Conservation (phyloP, 208 protist species). For the Leishmania tropica region DNA sequence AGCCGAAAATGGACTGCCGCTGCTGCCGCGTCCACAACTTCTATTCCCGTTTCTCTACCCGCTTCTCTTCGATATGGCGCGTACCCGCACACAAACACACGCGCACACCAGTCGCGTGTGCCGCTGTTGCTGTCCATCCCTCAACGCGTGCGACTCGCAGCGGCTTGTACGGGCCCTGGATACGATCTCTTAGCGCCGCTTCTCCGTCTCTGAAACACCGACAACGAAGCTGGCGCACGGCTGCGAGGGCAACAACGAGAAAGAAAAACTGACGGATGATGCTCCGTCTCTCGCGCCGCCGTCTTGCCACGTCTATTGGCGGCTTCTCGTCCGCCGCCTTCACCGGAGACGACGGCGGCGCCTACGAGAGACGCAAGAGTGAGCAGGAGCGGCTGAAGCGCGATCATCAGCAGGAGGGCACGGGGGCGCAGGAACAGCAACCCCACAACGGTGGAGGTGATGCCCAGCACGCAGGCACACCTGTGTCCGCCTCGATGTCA, state of each 20-base stretch:
- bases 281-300: constrained; percentile 26
- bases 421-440: constrained; percentile 3
- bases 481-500: background rate
- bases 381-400: constrained; percentile 37
- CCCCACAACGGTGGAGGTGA: background rate
- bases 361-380: constrained; percentile 24
- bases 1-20: background rate
- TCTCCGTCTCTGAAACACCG: background rate
- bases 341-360: constrained; percentile 54
- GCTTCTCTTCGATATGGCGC: background rate
- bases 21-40: background rate
- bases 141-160: background rate
- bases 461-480: background rate
- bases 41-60: background rate
- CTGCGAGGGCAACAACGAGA: background rate
- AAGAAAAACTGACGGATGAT: constrained; percentile 8
- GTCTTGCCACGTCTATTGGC: constrained; percentile 20
- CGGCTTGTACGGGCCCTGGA: background rate
- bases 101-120: background rate
- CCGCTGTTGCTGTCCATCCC: background rate
- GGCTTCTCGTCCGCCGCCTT: constrained; percentile 83
- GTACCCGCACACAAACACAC: background rate
- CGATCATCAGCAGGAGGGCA: constrained; percentile 13
- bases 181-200: background rate
- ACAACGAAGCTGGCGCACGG: background rate